Conservation (phyloP, 2,329 filamentous ascomycete species). For the Mycosphaerella sp. region DNA sequence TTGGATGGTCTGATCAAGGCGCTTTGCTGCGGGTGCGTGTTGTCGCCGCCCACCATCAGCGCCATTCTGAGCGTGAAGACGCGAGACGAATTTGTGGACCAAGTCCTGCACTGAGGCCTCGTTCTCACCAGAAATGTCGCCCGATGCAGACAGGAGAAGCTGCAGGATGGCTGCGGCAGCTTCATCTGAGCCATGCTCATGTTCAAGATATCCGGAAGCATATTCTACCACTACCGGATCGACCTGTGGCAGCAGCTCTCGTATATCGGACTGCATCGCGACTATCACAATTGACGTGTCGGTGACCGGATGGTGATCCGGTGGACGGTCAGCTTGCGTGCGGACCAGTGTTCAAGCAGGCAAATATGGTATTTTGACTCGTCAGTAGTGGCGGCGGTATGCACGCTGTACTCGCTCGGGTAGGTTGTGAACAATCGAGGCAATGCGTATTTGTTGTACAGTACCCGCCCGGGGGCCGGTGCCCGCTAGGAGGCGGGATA, state of each 20-base stretch:
- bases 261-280: constrained; percentile 33
- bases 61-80: constrained; percentile 68
- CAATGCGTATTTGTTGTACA: too few species aligned
- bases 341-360: too few species aligned
- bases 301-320: neutral
- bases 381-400: too few species aligned
- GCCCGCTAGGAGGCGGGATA: too few species aligned
- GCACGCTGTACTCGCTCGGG: too few species aligned
- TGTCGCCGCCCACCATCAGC: constrained; percentile 59
- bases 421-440: too few species aligned
- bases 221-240: constrained; percentile 29
- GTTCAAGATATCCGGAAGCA: constrained; percentile 69
- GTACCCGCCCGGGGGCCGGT: too few species aligned
- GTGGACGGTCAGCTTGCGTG: too few species aligned
- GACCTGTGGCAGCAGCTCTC: neutral
- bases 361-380: too few species aligned
- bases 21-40: constrained; percentile 69
- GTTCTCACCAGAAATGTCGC: constrained; percentile 64
- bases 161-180: constrained; percentile 81
- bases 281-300: constrained; percentile 12
- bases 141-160: constrained; percentile 87
- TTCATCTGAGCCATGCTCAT: constrained; percentile 67
- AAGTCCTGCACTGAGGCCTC: constrained; percentile 74
- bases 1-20: constrained; percentile 90
- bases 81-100: constrained; percentile 83